Percentiles rank a stretch among this genome's conserved stretches.
phyloP scores from a whole-genome alignment of 192 early-diverging fungal species.

The Coemansia guatemalensis region DNA sequence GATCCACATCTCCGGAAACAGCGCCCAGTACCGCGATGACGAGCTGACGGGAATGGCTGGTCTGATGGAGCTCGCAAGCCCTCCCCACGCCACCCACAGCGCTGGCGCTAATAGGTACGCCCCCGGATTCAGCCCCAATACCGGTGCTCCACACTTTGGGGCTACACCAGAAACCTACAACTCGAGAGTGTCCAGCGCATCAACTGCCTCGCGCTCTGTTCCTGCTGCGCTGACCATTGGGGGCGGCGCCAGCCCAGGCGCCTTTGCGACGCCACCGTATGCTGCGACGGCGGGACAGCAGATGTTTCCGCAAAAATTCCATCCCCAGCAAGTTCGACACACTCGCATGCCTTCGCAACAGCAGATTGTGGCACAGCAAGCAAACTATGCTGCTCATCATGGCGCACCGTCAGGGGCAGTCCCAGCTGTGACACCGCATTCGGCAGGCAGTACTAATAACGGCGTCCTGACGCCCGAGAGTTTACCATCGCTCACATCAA shows the following conservation, averaged over 20 bases:
- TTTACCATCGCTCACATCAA: conserved; percentile 15
- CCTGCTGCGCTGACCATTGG: conserved; percentile 25
- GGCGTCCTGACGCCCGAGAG: conserved; percentile 34
- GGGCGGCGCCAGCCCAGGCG: conserved; percentile 6
- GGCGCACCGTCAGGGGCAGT: conserved; percentile 9
- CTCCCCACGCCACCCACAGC: conserved; percentile 21
- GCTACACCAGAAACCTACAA: conserved; percentile 18
- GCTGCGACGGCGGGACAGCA: background rate
- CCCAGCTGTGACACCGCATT: conserved; percentile 5
- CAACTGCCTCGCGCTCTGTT: conserved; percentile 31
- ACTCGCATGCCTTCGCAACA: conserved; percentile 8
- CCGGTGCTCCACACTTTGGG: conserved; percentile 9
- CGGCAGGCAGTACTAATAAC: conserved; percentile 8
- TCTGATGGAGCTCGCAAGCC: conserved; percentile 51
- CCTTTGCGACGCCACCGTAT: conserved; percentile 12
- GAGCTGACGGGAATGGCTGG: conserved; percentile 53
- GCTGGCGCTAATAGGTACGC: conserved; percentile 16
- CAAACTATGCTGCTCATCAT: conserved; percentile 14
- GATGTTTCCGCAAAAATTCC: background rate
- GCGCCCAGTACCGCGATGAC: conserved; percentile 42
- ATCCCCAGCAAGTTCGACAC: conserved; percentile 13
- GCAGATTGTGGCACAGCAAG: conserved; percentile 16
- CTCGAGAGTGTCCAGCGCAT: conserved; percentile 43
- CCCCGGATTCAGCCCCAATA: conserved; percentile 4
- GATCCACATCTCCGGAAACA: conserved; percentile 16